Evolutionary conservation across 805 yeast genomes (phyloP), one percentile per base, ranked within the genome.

Genomic region (Suhomyces vadensis): DNA sequence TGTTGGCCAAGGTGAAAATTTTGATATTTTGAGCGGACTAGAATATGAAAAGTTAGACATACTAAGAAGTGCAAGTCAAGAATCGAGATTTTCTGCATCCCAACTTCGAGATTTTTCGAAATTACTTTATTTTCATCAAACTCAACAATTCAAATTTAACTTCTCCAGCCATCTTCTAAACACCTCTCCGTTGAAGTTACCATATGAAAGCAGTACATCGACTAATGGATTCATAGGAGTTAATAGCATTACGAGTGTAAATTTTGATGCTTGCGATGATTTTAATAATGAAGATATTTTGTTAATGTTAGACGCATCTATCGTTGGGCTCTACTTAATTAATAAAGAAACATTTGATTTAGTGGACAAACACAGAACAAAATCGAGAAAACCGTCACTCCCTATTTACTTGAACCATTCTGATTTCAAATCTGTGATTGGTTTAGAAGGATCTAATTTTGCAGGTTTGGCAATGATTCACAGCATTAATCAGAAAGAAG

Each of bases 401-500:
- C 61, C 65, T 2, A 29, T 49, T 3, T 61, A 57, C 43, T 27
- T 64, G 26, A 49, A 60, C 35, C 47, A 54, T 10, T 31, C 53
- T 2, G 43, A 52, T 5, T 51, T 52, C 4, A 54, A 48, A 13
- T 8, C 41, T 5, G 14, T 37, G 4, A 14, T 25, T 9, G 23
- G 19, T 8, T 42, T 23, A 5, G 22, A 33, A 14, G 33, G 33
- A 29, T 27, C 24, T 8, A 20, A 22, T 17, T 81, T 76, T 48
- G 51, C 72, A 14, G 83, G 87, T 0, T 61, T 85, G 25, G 81
- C 78, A 1, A 66, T 87, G 39, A 70, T 88, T 0, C 96, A 89
- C 56, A 84, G 92, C 1, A 63, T 87, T 9, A 75, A 83, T 51
- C 45, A 49, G 0, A 44, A 48, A 0, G 55, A 63, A 1, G 55